phyloP scores from a whole-genome alignment of 2,329 filamentous ascomycete genomes.

The Karstenula rhodostoma region DNA sequence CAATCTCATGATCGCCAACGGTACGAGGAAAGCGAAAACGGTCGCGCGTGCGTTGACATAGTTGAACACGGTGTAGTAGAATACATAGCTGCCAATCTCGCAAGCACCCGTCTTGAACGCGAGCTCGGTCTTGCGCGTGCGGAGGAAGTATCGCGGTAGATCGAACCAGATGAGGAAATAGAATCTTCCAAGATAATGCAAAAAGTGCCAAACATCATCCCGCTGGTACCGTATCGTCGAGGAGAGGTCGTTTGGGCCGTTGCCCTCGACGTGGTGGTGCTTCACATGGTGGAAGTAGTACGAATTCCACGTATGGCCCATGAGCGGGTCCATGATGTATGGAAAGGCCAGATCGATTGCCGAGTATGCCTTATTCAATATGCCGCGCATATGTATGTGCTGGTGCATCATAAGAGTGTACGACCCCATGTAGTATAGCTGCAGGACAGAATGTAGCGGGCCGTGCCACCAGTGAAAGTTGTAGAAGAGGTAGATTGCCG shows the following conservation, averaged over 20 bases:
- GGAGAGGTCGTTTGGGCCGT: constrained; percentile 78
- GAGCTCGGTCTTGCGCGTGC: constrained; percentile 64
- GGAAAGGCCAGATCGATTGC: constrained; percentile 73
- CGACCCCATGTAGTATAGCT: constrained; percentile 72
- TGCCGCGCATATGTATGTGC: constrained; percentile 79
- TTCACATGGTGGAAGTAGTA: constrained; percentile 90
- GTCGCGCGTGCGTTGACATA: constrained; percentile 63
- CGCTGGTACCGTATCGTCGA: constrained; percentile 80
- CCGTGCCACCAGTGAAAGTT: constrained; percentile 74
- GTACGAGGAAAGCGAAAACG: constrained; percentile 71
- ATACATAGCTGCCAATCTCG: constrained; percentile 62
- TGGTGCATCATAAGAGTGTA: constrained; percentile 87
- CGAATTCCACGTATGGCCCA: constrained; percentile 86
- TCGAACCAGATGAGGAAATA: constrained; percentile 78
- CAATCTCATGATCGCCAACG: constrained; percentile 70
- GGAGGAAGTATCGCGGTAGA: constrained; percentile 75
- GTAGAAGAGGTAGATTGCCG: constrained; percentile 70
- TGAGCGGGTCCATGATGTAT: constrained; percentile 76
- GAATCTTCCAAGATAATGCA: constrained; percentile 78
- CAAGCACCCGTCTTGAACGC: constrained; percentile 67
- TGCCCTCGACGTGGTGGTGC: constrained; percentile 83
- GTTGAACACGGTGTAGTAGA: constrained; percentile 61
- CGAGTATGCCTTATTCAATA: constrained; percentile 65
- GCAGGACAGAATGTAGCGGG: constrained; percentile 70
- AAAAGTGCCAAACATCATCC: constrained; percentile 71